These are phyloP conservation scores for Mrakia hoshinonis DNA, from an alignment of 768 basidiomycete genomes.

Conservation along the genomic window DNA sequence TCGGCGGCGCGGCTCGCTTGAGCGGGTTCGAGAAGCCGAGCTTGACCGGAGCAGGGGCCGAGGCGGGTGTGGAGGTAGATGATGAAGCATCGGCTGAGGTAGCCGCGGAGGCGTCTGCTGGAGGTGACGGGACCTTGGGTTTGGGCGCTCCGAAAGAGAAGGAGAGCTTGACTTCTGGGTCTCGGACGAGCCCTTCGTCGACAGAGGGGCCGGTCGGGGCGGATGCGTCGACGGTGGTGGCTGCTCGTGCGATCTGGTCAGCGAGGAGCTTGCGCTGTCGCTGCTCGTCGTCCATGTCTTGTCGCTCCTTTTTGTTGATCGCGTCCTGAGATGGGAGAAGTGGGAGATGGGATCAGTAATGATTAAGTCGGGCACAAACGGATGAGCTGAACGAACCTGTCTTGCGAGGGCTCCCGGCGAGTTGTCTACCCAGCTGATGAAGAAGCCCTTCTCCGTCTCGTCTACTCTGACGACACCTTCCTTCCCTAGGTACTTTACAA, in stretches of 20 bases:
- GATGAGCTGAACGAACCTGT: conserved; percentile 50
- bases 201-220: background rate
- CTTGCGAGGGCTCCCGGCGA: conserved; percentile 89
- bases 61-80: conserved; percentile 19
- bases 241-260: conserved; percentile 87
- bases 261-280: conserved; percentile 79
- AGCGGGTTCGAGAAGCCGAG: conserved; percentile 31
- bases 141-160: conserved; percentile 52
- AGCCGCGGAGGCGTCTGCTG: conserved; percentile 16
- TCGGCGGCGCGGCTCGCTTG: conserved; percentile 27
- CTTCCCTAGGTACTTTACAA: conserved; percentile 72
- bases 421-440: conserved; percentile 93
- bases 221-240: conserved; percentile 35
- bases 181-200: conserved; percentile 48
- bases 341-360: background rate
- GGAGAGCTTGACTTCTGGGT: conserved; percentile 70
- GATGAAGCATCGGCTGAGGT: conserved; percentile 35
- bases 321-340: conserved; percentile 33
- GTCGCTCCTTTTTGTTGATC: conserved; percentile 71
- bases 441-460: conserved; percentile 98
- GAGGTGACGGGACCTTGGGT: conserved; percentile 20
- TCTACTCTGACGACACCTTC: conserved; percentile 80
- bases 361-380: background rate
- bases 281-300: conserved; percentile 86
- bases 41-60: conserved; percentile 30